Evolutionary conservation across 176 grass and related monocot genomes (phyloP), one percentile per base, ranked within the genome.

Genomic region (Oropetium thomaeum): DNA sequence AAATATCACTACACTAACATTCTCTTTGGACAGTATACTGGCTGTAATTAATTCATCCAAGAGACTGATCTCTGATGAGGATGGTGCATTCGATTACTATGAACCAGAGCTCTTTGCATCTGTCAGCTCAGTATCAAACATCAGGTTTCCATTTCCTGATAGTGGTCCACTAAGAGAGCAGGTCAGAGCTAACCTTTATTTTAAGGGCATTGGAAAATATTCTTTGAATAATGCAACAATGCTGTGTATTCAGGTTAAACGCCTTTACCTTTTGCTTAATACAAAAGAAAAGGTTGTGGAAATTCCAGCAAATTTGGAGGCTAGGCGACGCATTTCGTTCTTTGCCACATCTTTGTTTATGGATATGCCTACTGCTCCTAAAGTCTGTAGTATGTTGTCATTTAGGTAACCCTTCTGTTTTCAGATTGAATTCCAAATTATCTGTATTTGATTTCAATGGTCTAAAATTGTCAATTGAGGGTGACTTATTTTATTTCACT

Each of bases 321-420:
- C 94, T 75, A 74, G 70, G 66, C 81, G 88, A 47, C 82, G 94
- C 34, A 93, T 97, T 81, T 91, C 90, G 67, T 97, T 93, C 77
- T 91, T 97, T 55, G 88, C 94, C 23, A 97, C 90, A 49, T 97
- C 90, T 81, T 81, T 97, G 45, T 97, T 97, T 75, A 97, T 97
- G 94, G 86, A 89, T 87, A 93, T 97, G 88, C 94, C 94, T 33
- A 42, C 64, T 80, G 90, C 94, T 80, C 94, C 94, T 47, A 91
- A 81, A 82, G 94, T 97, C 65, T 74, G 81, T 57, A 97, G 68
- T 72, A 97, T 97, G 94, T 65, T 97, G 60, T 97, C 94, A 39
- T 97, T 97, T 69, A 97, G 94, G 94, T 97, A 91, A 78, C 70
- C 44, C 11, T 63, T 69, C 7, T 32, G 4, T 38, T 82, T 39